phyloP scores from a whole-genome alignment of 768 basidiomycete genomes.

The Candolleomyces aberdarensis region DNA sequence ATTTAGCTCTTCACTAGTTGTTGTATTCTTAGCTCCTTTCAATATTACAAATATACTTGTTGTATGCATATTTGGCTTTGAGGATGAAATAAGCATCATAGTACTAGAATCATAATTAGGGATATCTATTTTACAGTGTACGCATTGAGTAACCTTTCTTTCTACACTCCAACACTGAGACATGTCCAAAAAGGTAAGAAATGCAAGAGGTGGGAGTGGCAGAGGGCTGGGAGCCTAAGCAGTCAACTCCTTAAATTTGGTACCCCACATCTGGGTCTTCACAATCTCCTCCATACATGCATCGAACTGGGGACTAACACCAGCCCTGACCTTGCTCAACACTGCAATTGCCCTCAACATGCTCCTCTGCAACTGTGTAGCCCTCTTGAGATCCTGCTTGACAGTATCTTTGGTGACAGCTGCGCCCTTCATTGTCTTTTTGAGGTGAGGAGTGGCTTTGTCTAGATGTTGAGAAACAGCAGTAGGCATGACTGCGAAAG shows the following conservation, averaged over 20 bases:
- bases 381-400: slow-evolving; percentile 86
- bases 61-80: too few relatives aligned
- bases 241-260: slow-evolving; percentile 63
- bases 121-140: too few relatives aligned
- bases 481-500: slow-evolving; percentile 80
- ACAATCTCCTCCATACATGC: slow-evolving; percentile 70
- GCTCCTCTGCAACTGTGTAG: slow-evolving; percentile 88
- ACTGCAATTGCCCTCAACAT: slow-evolving; percentile 86
- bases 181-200: neutral
- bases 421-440: slow-evolving; percentile 87
- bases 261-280: slow-evolving; percentile 62
- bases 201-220: neutral
- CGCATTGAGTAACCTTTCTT: neutral
- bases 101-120: too few relatives aligned
- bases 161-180: neutral
- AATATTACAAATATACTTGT: too few relatives aligned
- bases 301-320: slow-evolving; percentile 75
- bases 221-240: slow-evolving; percentile 12
- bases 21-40: too few relatives aligned
- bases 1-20: too few relatives aligned
- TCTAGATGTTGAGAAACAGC: slow-evolving; percentile 82
- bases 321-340: slow-evolving; percentile 68
- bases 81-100: too few relatives aligned
- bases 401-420: slow-evolving; percentile 92
- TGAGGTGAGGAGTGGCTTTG: slow-evolving; percentile 77